Conservation (phyloP, 495 filamentous ascomycete genomes). For the Lichenothelia convexa region DNA sequence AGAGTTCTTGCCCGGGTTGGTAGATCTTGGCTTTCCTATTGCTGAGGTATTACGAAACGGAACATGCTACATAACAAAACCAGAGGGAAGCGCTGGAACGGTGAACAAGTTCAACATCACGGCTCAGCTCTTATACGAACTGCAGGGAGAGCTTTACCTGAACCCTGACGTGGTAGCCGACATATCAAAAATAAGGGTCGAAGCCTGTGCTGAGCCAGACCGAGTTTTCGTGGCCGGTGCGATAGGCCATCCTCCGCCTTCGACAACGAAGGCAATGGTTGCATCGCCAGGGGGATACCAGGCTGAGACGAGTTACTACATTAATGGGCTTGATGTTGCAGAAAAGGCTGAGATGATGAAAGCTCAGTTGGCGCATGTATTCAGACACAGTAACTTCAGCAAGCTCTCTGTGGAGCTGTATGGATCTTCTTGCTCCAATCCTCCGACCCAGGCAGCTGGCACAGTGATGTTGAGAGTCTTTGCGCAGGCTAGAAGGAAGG, state of each 20-base stretch:
- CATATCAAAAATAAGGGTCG: constrained; percentile 28
- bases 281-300: constrained; percentile 28
- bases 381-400: constrained; percentile 4
- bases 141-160: constrained; percentile 34
- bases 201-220: constrained; percentile 24
- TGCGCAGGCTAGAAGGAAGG: constrained; percentile 17
- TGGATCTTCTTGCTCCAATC: constrained; percentile 15
- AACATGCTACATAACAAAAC: constrained; percentile 20
- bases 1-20: constrained; percentile 20
- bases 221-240: constrained; percentile 25
- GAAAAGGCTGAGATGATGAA: constrained; percentile 28
- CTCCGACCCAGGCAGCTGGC: constrained; percentile 15
- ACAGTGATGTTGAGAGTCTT: constrained; percentile 18
- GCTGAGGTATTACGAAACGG: constrained; percentile 32
- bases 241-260: constrained; percentile 26
- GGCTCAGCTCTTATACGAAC: constrained; percentile 35
- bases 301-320: constrained; percentile 21
- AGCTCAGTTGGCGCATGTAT: constrained; percentile 18
- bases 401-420: constrained; percentile 15
- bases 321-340: constrained; percentile 25
- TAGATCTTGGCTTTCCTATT: constrained; percentile 36
- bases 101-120: no score
- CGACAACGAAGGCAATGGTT: constrained; percentile 30
- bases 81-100: constrained; percentile 28
- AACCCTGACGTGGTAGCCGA: constrained; percentile 34